Evolutionary conservation across 1,139 yeast genomes (phyloP).

Genomic region (Neolecta irregularis): DNA sequence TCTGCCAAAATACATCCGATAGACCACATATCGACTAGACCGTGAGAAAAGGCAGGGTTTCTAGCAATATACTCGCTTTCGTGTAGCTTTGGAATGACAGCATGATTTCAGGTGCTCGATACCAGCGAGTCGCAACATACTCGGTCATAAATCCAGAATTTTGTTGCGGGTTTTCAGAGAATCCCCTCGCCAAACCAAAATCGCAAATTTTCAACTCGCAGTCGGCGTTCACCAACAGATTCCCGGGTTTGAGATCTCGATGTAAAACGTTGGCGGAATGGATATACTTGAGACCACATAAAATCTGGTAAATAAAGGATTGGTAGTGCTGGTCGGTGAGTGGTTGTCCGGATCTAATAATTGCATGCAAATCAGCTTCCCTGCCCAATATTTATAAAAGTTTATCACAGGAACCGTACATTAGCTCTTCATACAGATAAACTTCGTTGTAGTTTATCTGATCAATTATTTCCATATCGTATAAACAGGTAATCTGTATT

Average conservation of each 20-base stretch:
- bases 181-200: constrained; percentile 94
- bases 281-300: constrained; percentile 84
- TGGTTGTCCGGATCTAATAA: constrained; percentile 84
- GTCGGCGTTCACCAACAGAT: constrained; percentile 81
- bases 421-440: constrained; percentile 52
- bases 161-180: constrained; percentile 63
- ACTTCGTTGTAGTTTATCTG: constrained; percentile 79
- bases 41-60: neutral
- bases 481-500: constrained; percentile 57
- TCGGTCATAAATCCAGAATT: constrained; percentile 89
- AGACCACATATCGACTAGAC: constrained; percentile 70
- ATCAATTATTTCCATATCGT: constrained; percentile 82
- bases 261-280: constrained; percentile 94
- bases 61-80: constrained; percentile 42
- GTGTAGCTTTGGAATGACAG: constrained; percentile 83
- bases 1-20: constrained; percentile 95
- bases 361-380: constrained; percentile 98
- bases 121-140: constrained; percentile 96
- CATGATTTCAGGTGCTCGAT: constrained; percentile 96
- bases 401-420: constrained; percentile 2
- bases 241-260: constrained; percentile 89
- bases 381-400: constrained; percentile 42
- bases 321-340: constrained; percentile 91
- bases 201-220: constrained; percentile 94
- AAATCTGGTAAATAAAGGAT: constrained; percentile 75